A percentile compares a stretch with the other conserved stretches of the same genome.
Conservation (phyloP, 1,139 yeast genomes). For the Kluyveromyces sp. region DNA sequence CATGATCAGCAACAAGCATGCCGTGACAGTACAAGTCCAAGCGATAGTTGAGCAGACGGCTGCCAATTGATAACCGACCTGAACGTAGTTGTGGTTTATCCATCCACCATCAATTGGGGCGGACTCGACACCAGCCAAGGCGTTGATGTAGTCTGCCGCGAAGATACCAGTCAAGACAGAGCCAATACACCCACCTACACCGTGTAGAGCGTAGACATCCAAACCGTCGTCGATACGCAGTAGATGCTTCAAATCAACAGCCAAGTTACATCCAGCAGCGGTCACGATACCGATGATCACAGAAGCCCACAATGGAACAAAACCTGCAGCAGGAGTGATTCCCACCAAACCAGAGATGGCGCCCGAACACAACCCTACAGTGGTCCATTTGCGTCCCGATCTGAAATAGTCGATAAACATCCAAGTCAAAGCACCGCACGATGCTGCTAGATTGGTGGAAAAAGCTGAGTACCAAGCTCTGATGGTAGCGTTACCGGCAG, state of each 20-base stretch:
- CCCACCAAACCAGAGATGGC: conserved; percentile 93
- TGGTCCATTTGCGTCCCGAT: conserved; percentile 87
- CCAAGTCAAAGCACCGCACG: conserved; percentile 89
- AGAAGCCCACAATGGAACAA: conserved; percentile 83
- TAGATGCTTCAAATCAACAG: conserved; percentile 68
- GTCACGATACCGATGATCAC: conserved; percentile 77
- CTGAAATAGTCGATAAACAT: conserved; percentile 86
- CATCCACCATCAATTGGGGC: conserved; percentile 79
- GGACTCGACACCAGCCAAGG: conserved; percentile 56
- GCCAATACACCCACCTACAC: conserved; percentile 88
- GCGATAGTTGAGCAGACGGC: conserved; percentile 67
- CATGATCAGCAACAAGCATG: conserved; percentile 61
- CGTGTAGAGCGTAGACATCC: conserved; percentile 91
- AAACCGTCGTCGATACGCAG: conserved; percentile 87
- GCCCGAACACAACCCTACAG: conserved; percentile 90
- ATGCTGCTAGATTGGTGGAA: conserved; percentile 89
- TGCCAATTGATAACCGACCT: conserved; percentile 91
- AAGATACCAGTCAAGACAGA: conserved; percentile 81
- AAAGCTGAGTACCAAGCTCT: conserved; percentile 92
- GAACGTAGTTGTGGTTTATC: conserved; percentile 84
- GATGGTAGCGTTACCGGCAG: conserved; percentile 84
- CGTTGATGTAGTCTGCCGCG: conserved; percentile 89
- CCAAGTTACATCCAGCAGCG: conserved; percentile 74
- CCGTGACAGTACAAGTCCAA: conserved; percentile 77
- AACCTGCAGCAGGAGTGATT: conserved; percentile 96